Conservation (phyloP, 2,329 filamentous ascomycete genomes). For the Colletotrichum horii region DNA sequence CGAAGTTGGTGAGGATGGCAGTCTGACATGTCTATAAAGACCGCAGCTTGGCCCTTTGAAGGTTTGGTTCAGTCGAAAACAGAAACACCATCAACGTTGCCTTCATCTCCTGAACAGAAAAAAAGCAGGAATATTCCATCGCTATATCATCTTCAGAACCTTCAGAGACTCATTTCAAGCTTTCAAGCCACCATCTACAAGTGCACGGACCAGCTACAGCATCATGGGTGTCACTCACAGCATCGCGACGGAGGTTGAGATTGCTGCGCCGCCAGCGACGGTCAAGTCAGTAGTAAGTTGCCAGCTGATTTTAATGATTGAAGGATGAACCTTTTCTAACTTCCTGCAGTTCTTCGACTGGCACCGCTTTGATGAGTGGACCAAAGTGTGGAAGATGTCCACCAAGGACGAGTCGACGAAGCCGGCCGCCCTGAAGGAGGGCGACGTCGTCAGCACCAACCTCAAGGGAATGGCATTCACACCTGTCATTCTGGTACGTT, state of each 20-base stretch:
- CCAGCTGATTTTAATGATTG: no score
- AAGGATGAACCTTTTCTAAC: no score
- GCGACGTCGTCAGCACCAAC: not conserved
- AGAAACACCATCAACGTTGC: not conserved
- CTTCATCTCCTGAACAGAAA: not conserved
- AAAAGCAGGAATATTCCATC: not conserved
- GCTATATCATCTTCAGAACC: fast-evolving
- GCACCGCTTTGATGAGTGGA: not conserved
- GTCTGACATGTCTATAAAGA: not conserved
- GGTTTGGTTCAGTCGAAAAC: fast-evolving
- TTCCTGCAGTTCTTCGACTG: not conserved
- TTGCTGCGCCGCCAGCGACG: not conserved
- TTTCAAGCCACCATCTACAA: not conserved
- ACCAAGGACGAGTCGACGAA: not conserved
- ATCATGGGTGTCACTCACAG: not conserved
- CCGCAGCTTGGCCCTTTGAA: not conserved
- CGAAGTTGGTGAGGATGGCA: not conserved
- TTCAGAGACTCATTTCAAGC: fast-evolving
- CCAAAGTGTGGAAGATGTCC: not conserved
- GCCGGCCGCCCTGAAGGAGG: not conserved
- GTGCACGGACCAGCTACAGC: not conserved
- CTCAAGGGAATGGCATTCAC: not conserved
- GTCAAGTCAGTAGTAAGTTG: not conserved
- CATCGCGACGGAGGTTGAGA: not conserved
- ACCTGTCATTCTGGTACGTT: not conserved